Evolutionary conservation across 305 asterid genomes (phyloP), one percentile per base, ranked within the genome.

Genomic region (Rubia peregrina): DNA sequence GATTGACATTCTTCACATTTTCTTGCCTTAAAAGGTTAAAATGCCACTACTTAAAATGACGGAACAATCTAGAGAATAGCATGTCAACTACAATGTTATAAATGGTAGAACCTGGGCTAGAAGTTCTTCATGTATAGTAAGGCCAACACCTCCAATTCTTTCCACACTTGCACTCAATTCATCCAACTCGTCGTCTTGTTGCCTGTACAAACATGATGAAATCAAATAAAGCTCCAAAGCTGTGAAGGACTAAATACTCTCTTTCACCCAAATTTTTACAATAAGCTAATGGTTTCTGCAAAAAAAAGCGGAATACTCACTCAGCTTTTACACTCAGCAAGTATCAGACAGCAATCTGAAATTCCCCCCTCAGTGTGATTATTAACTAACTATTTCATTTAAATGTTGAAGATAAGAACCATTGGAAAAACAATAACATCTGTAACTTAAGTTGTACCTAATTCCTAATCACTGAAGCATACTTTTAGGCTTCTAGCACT

Each of bases 81-180:
- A n/a, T 40, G 16, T 22, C 56, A 33, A 7, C 55, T 21, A 38
- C 24, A 11, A 41, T 13, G 48, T 30, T 7, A 7, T 5, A 55
- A 38, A 42, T 51, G 19, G 10, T 6, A 71, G 69, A 73, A 89
- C 98, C 85, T 92, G 98, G 49, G 92, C 87, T 74, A 84, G 90
- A 73, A 94, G 95, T 86, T 94, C 97, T 71, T 94, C 98, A 36
- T 91, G 98, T 78, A 94, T 91, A 5, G 98, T 94, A 67, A 91
- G 97, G 79, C 98, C 96, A 76, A 91, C 95, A 26, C 86, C 95
- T 74, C 98, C 98, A 72, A 93, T 88, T 85, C 96, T 85, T 78
- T 85, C 91, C 53, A 91, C 91, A 64, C 96, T 91, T 49, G 86
- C 91, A 81, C 97, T 89, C 73, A 94, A 88, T 82, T 86, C 97